phyloP scores from a whole-genome alignment of 495 filamentous ascomycete species.

The Aspergillus sclerotiicarbonarius region DNA sequence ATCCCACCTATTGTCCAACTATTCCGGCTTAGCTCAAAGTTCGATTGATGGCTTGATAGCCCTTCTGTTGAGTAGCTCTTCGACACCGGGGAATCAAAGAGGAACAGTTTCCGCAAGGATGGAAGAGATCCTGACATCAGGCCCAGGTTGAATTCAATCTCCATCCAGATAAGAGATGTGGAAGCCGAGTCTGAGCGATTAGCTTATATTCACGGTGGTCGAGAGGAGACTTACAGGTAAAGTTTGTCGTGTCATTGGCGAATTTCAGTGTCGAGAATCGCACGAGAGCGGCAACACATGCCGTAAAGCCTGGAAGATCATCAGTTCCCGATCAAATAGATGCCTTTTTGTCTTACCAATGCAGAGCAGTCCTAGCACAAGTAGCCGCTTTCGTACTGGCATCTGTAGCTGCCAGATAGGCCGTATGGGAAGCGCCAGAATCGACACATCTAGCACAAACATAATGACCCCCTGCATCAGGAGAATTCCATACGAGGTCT shows the following conservation, averaged over 20 bases:
- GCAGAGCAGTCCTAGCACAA: constrained; percentile 48
- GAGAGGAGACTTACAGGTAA: constrained; percentile 9
- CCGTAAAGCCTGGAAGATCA: neutral
- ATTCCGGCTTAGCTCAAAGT: neutral
- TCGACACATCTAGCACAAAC: constrained; percentile 49
- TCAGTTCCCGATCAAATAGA: neutral
- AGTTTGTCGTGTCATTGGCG: constrained; percentile 8
- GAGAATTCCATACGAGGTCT: constrained; percentile 11
- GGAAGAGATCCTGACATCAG: constrained; percentile 16
- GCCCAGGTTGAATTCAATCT: constrained; percentile 20
- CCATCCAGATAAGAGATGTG: constrained; percentile 21
- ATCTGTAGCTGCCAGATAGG: constrained; percentile 44
- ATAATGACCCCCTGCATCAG: constrained; percentile 22
- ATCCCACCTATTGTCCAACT: constrained; percentile 3
- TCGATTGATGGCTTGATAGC: neutral
- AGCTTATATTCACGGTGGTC: neutral
- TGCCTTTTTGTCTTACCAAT: constrained; percentile 27
- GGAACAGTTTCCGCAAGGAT: constrained; percentile 1
- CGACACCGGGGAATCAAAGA: neutral
- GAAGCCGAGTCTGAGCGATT: constrained; percentile 10
- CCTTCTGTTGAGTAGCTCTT: neutral
- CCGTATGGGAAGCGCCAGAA: constrained; percentile 47
- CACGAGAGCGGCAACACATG: constrained; percentile 8
- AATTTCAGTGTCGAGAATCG: constrained; percentile 6
- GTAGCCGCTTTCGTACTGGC: constrained; percentile 45